These are phyloP conservation scores for Lasiosphaeris hirsuta DNA, from an alignment of 495 filamentous ascomycete species.

Conservation along the genomic window DNA sequence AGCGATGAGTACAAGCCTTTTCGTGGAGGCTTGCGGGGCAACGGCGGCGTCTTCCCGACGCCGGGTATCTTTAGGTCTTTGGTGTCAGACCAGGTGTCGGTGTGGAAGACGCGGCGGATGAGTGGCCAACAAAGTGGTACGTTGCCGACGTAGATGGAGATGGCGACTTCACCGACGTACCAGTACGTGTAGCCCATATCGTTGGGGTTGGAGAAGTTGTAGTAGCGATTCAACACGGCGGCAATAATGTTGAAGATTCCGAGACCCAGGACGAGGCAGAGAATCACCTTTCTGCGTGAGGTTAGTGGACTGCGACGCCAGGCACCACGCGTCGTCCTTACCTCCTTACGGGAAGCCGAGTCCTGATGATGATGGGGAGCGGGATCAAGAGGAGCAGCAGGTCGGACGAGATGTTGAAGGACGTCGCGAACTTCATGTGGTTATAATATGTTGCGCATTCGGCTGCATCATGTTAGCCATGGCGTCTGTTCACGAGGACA, in stretches of 20 bases:
- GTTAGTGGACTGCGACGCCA: background rate
- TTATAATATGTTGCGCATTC: conserved; percentile 45
- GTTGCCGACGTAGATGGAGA: conserved; percentile 47
- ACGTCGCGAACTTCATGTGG: conserved; percentile 44
- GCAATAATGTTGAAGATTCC: conserved; percentile 37
- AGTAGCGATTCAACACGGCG: conserved; percentile 45
- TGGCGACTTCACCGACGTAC: conserved; percentile 48
- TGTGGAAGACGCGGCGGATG: conserved; percentile 10
- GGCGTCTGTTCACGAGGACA: background rate
- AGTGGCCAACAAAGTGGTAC: conserved; percentile 45
- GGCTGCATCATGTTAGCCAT: conserved; percentile 20
- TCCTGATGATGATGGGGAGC: conserved; percentile 38
- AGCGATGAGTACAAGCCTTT: too few species aligned
- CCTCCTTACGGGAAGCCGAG: conserved; percentile 37
- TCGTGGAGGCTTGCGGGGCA: too few species aligned
- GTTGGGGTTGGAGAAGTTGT: conserved; percentile 40
- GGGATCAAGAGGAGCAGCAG: conserved; percentile 45
- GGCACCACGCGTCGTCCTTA: background rate
- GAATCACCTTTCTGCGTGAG: conserved; percentile 29
- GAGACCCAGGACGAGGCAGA: conserved; percentile 43
- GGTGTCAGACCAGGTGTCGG: conserved; percentile 6
- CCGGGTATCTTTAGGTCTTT: too few species aligned
- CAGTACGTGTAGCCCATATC: conserved; percentile 47
- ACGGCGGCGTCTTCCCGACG: background rate
- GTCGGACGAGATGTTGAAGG: conserved; percentile 52